phyloP scores from a whole-genome alignment of 331 rosid species.

The Spiraea crenata region DNA sequence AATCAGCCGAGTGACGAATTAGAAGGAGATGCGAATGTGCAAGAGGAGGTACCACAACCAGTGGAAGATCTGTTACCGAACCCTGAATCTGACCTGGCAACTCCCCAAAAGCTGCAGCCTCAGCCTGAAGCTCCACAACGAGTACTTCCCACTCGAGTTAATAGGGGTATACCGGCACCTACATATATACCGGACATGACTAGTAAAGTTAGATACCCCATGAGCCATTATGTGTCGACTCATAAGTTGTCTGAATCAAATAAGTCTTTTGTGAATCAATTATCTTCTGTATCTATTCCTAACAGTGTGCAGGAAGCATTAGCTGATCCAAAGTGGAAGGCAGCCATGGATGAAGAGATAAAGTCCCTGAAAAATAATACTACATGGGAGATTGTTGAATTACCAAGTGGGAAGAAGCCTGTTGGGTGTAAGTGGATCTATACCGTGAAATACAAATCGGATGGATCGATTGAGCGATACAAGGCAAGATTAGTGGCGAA shows the following conservation, averaged over 20 bases:
- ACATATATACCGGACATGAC: no score
- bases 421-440: not conserved
- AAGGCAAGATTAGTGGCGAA: not conserved
- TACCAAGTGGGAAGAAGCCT: not conserved
- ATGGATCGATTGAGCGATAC: no score
- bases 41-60: no score
- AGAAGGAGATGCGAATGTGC: no score
- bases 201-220: not conserved
- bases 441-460: no score
- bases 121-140: no score
- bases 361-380: not conserved
- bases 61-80: no score
- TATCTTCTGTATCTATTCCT: not conserved
- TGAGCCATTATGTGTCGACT: not conserved
- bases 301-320: not conserved
- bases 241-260: not conserved
- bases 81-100: no score
- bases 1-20: no score
- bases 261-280: not conserved
- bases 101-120: no score
- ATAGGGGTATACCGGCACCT: no score
- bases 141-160: no score
- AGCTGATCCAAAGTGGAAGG: not conserved
- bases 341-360: not conserved
- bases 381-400: not conserved